Percentiles rank a stretch among this genome's conserved stretches.
phyloP scores from a whole-genome alignment of 768 basidiomycete genomes.

The Coprinellus micaceus region DNA sequence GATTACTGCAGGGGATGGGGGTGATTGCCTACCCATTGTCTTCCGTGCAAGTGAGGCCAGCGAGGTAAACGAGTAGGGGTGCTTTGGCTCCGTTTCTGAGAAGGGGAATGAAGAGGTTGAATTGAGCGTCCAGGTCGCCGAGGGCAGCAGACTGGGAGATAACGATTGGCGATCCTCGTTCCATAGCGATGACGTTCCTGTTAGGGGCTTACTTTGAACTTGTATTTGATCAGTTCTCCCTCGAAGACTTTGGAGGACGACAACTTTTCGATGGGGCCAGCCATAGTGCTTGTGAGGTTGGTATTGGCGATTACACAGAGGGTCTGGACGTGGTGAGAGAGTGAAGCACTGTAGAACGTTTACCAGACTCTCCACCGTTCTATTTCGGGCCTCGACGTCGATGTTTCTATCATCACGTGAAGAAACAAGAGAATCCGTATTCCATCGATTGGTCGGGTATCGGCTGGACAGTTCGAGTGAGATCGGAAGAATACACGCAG shows the following conservation, averaged over 20 bases:
- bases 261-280: slow-evolving; percentile 53
- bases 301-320: neutral
- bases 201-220: slow-evolving; percentile 54
- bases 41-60: slow-evolving; percentile 87
- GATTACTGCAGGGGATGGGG: neutral
- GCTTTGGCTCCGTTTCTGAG: slow-evolving; percentile 48
- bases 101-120: slow-evolving; percentile 87
- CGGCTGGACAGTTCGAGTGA: too few relatives aligned
- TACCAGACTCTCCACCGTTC: neutral
- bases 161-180: neutral
- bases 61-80: slow-evolving; percentile 78
- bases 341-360: slow-evolving; percentile 3
- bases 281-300: neutral
- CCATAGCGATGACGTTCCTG: neutral
- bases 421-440: neutral
- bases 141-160: slow-evolving; percentile 60
- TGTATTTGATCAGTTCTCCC: slow-evolving; percentile 83
- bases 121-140: slow-evolving; percentile 66
- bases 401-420: slow-evolving; percentile 1
- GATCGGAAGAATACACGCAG: too few relatives aligned
- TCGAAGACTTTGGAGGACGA: slow-evolving; percentile 77
- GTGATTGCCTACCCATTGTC: slow-evolving; percentile 72
- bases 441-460: too few relatives aligned
- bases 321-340: slow-evolving; percentile 1
- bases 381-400: neutral